Evolutionary conservation across 768 basidiomycete genomes (phyloP).

Genomic region (Calvatia gigantea): DNA sequence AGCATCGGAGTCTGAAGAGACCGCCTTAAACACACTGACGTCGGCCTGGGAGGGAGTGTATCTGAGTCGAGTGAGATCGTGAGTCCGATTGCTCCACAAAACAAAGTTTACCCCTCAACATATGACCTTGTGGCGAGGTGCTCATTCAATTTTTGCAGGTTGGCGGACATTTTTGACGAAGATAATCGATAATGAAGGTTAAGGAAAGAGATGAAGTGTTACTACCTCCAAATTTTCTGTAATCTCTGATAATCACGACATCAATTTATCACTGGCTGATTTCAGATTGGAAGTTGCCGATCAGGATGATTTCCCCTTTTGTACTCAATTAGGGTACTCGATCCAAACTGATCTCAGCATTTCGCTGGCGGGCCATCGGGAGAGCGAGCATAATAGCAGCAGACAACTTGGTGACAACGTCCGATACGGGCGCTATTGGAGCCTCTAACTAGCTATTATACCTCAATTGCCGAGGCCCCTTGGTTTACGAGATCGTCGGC

Average conservation of each 20-base stretch:
- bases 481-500: no score
- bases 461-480: no score
- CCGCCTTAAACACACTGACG: conserved; percentile 84
- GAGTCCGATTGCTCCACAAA: not conserved
- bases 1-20: conserved; percentile 64
- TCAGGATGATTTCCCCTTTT: conserved; percentile 15
- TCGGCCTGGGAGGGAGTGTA: conserved; percentile 94
- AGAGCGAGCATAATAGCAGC: no score
- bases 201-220: conserved; percentile 22
- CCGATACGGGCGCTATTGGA: no score
- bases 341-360: no score
- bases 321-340: no score
- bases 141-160: conserved; percentile 73
- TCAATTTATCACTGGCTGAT: conserved; percentile 12
- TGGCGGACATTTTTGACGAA: conserved; percentile 52
- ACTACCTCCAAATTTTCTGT: conserved; percentile 12
- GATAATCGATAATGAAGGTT: conserved; percentile 15
- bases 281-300: conserved; percentile 10
- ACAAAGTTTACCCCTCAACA: conserved; percentile 70
- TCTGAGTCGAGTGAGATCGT: conserved; percentile 36
- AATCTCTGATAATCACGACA: conserved; percentile 16
- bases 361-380: no score
- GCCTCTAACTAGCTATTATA: no score
- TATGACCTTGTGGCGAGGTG: conserved; percentile 88
- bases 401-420: no score